phyloP scores from a whole-genome alignment of 805 yeast genomes.

The Hanseniaspora hatyaiensis region DNA sequence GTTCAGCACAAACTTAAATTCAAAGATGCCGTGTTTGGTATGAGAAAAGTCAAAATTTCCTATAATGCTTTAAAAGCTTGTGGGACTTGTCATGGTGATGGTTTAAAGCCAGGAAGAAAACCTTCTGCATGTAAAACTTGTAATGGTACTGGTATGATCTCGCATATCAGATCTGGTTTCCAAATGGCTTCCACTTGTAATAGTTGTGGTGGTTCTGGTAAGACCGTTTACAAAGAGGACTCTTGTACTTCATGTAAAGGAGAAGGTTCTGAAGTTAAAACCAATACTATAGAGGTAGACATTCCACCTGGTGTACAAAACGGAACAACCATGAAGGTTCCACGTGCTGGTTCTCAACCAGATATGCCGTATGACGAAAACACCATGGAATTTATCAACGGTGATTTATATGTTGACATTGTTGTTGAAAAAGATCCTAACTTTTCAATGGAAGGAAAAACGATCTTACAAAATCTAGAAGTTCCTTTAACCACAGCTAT shows the following conservation, averaged over 20 bases:
- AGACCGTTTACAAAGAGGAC: slow-evolving; percentile 51
- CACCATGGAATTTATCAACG: slow-evolving; percentile 57
- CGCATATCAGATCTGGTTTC: slow-evolving; percentile 83
- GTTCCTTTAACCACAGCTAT: slow-evolving; percentile 94
- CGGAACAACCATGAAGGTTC: slow-evolving; percentile 72
- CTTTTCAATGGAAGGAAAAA: slow-evolving; percentile 56
- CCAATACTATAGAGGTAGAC: slow-evolving; percentile 65
- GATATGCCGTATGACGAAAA: slow-evolving; percentile 54
- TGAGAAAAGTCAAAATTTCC: slow-evolving; percentile 47
- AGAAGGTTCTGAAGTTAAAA: slow-evolving; percentile 60
- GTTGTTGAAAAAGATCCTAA: slow-evolving; percentile 62
- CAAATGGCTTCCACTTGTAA: slow-evolving; percentile 92
- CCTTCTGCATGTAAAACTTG: slow-evolving; percentile 75
- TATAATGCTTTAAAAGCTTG: slow-evolving; percentile 71
- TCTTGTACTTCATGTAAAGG: slow-evolving; percentile 78
- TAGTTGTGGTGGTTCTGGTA: slow-evolving; percentile 82
- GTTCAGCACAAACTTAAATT: slow-evolving; percentile 61
- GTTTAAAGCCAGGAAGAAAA: slow-evolving; percentile 63
- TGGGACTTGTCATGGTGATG: slow-evolving; percentile 69
- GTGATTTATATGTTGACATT: slow-evolving; percentile 78
- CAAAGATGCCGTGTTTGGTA: slow-evolving; percentile 81
- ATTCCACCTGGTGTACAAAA: slow-evolving; percentile 82
- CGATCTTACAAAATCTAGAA: slow-evolving; percentile 51
- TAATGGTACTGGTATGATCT: slow-evolving; percentile 85
- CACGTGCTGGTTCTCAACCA: slow-evolving; percentile 88